Percentiles rank a stretch among this genome's conserved stretches.
phyloP scores from a whole-genome alignment of 345 rosid species.

The Geranium brycei region DNA sequence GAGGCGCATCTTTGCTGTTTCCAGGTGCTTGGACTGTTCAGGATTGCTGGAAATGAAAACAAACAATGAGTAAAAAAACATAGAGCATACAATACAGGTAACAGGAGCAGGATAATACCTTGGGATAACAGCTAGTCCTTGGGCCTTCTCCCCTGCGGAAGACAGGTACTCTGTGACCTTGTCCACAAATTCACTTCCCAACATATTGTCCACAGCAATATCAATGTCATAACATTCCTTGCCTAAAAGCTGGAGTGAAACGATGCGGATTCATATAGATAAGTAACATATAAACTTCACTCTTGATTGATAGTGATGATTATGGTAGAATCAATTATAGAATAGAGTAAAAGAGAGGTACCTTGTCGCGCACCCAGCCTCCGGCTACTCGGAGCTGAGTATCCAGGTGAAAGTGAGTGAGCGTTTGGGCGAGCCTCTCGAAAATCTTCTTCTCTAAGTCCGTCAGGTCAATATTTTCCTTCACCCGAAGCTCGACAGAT shows the following conservation, averaged over 20 bases:
- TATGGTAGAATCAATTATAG: not conserved
- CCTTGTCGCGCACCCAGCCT: constrained; percentile 99
- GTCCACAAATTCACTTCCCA: constrained; percentile 66
- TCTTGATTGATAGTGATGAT: not conserved
- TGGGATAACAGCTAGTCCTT: constrained; percentile 60
- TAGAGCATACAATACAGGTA: not conserved
- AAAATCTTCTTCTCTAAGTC: constrained; percentile 58
- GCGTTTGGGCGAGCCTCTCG: constrained; percentile 52
- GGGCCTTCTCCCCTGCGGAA: constrained; percentile 46
- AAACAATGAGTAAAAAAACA: constrained; percentile 6
- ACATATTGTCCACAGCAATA: constrained; percentile 73
- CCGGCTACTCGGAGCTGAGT: constrained; percentile 93
- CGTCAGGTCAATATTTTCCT: constrained; percentile 46
- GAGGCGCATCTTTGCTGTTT: constrained; percentile 83
- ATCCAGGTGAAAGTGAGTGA: constrained; percentile 45
- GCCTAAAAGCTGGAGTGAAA: constrained; percentile 51
- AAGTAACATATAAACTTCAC: not conserved
- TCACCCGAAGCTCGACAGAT: constrained; percentile 29
- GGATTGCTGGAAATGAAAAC: constrained; percentile 62
- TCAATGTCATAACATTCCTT: constrained; percentile 86
- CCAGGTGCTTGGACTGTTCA: constrained; percentile 90
- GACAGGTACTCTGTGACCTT: constrained; percentile 59
- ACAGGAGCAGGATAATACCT: constrained; percentile 23
- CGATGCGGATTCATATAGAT: not conserved
- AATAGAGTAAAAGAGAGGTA: constrained; percentile 1